Percentiles rank a stretch among this genome's conserved stretches.
These are phyloP conservation scores for Chamaecyparis obtusa DNA, from an alignment of 75 land plant species.

Conservation along the genomic window DNA sequence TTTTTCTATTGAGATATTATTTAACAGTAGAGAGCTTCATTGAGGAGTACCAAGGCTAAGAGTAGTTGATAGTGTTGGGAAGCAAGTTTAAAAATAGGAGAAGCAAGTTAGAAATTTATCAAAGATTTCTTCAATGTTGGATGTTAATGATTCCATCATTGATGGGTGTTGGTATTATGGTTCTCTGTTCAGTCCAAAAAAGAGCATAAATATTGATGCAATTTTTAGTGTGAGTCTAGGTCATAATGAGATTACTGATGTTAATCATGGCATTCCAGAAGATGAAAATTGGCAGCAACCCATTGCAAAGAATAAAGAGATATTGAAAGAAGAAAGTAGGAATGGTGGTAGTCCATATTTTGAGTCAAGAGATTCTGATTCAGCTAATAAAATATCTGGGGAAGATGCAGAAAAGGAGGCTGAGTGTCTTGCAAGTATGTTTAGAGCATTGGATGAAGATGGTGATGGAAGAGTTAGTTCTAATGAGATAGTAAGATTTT, in stretches of 20 bases:
- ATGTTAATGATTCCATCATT: background rate
- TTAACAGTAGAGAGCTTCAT: background rate
- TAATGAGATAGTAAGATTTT: too few relatives aligned
- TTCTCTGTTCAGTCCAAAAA: background rate
- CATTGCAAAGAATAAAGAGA: background rate
- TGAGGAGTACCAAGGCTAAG: background rate
- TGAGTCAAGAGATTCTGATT: background rate
- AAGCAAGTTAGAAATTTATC: background rate
- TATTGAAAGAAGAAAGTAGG: background rate
- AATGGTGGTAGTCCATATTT: background rate
- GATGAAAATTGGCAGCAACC: background rate
- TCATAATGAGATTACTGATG: background rate
- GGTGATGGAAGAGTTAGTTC: too few relatives aligned
- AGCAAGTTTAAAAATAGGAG: background rate
- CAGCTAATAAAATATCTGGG: too few relatives aligned
- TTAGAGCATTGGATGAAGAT: too few relatives aligned
- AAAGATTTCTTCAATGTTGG: background rate
- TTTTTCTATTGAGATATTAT: background rate
- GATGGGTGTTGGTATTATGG: background rate
- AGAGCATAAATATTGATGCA: background rate
- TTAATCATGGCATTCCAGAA: background rate
- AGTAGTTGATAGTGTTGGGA: too few relatives aligned
- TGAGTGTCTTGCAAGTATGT: too few relatives aligned
- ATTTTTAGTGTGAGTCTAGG: background rate
- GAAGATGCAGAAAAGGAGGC: too few relatives aligned